These are phyloP conservation scores for Fusarium sp. DNA, from an alignment of 2,329 filamentous ascomycete genomes.

Conservation along the genomic window DNA sequence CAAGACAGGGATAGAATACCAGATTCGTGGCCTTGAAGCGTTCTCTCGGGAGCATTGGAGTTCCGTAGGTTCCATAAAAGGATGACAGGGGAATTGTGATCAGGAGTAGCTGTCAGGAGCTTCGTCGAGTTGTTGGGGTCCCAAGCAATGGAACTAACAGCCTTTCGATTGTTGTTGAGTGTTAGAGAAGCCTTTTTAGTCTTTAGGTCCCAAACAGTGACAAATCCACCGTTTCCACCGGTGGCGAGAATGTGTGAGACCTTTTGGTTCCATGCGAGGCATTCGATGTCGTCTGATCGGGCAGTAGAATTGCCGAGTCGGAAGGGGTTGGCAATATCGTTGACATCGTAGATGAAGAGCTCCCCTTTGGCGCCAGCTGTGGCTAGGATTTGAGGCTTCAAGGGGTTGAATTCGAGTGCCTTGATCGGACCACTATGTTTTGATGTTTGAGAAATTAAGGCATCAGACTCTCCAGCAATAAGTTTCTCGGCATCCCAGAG, in stretches of 20 bases:
- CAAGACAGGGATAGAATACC: conserved; percentile 94
- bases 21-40: conserved; percentile 90
- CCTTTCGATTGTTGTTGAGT: conserved; percentile 93
- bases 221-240: conserved; percentile 90
- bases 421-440: conserved; percentile 96
- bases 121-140: conserved; percentile 96
- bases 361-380: conserved; percentile 95
- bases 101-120: conserved; percentile 89
- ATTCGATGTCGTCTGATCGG: conserved; percentile 94
- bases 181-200: conserved; percentile 97
- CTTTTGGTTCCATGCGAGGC: conserved; percentile 98
- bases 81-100: conserved; percentile 88
- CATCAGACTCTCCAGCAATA: conserved; percentile 68
- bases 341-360: conserved; percentile 93
- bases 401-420: conserved; percentile 94
- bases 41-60: conserved; percentile 91
- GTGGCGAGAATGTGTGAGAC: conserved; percentile 96
- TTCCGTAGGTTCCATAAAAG: conserved; percentile 95
- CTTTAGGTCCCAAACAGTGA: conserved; percentile 98
- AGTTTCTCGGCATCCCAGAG: conserved; percentile 89
- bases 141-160: conserved; percentile 96
- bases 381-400: conserved; percentile 89
- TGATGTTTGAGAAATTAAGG: conserved; percentile 84
- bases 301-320: conserved; percentile 88
- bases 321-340: conserved; percentile 88